Base-by-base conservation (phyloP, 2,329 filamentous ascomycete species). In the Fragosphaeria purpurea region DNA sequence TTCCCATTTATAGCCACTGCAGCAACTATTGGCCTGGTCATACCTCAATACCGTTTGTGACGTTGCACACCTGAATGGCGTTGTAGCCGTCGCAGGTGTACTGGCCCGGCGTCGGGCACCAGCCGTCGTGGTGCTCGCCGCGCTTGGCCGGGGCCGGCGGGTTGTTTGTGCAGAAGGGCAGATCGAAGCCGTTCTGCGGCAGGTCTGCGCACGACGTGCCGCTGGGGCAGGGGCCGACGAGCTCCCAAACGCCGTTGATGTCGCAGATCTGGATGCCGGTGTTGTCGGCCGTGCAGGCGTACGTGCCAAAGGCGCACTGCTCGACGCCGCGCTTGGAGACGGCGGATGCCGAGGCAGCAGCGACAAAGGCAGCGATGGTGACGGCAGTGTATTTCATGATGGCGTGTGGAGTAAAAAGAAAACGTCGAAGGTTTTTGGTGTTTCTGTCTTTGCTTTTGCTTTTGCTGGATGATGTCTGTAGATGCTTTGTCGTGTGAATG, bases 61-160 rank as follows among this genome's bases (percentile, higher is more conserved):
- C 51, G 48, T 61, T 53, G 57, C 60, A 61, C 32, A 61, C 59
- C 58, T 61, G 55, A 53, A 61, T 61, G n/a, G 57, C 58, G 35
- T 48, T 51, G 7, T 44, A 41, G 30, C 59, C 59, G 33, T 54
- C 54, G 54, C 58, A 60, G 22, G 50, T 46, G 53, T 62, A 61
- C 53, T 55, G 41, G 31, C 59, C 60, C 2, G 59, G 51, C 4
- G 56, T 59, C 49, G 44, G 7, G 48, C 51, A 60, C 41, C 52
- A 57, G 53, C 35, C 35, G 35, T 7, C 35, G 11, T 53, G 47
- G 52, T 52, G 50, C 50, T 52, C 54, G 7, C 43, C 48, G 13
- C 55, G 55, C 40, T 57, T 58, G 50, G 53, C 51, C 53, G 56
- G 54, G 31, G 43, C n/a, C 33, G 52, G 45, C 33, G 52, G 45